Conservation (phyloP, 257 asterid genomes). For the Linderniella brevidens region DNA sequence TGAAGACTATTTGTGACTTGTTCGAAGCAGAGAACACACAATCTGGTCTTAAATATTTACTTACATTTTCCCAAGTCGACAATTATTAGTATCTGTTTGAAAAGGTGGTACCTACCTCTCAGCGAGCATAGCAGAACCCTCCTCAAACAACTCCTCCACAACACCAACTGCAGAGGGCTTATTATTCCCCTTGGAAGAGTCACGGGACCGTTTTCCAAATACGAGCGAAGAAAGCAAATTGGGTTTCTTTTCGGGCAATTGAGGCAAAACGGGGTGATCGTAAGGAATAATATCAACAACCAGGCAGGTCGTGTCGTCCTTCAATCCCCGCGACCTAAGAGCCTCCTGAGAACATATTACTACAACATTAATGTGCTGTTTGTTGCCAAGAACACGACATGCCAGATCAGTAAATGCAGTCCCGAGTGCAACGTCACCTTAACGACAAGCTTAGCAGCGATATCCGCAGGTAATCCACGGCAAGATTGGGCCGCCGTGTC, state of each 20-base stretch:
- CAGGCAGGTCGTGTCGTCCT: conserved; percentile 98
- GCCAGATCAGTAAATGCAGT: background rate
- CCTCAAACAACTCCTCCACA: conserved; percentile 95
- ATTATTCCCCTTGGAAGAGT: conserved; percentile 40
- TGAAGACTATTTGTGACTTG: too few relatives aligned
- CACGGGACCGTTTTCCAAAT: conserved; percentile 44
- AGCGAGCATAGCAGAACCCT: conserved; percentile 98
- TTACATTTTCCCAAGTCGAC: too few relatives aligned
- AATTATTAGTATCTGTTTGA: too few relatives aligned
- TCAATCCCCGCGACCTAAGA: conserved; percentile 89
- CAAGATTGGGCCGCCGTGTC: conserved; percentile 60
- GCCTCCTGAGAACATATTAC: conserved; percentile 46
- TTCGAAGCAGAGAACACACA: background rate
- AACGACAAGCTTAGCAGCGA: conserved; percentile 52
- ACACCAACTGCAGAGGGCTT: conserved; percentile 86
- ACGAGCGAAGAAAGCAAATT: conserved; percentile 49
- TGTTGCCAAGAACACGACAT: too few relatives aligned
- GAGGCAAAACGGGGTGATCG: conserved; percentile 63
- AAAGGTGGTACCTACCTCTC: conserved; percentile 75
- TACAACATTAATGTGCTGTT: too few relatives aligned
- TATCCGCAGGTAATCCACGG: conserved; percentile 69
- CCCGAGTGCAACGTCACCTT: conserved; percentile 25
- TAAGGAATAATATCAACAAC: conserved; percentile 98
- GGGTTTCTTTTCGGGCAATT: conserved; percentile 57
- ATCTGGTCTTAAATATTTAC: background rate